Conservation (phyloP, 805 yeast genomes). For the Kuraishia hungarica region DNA sequence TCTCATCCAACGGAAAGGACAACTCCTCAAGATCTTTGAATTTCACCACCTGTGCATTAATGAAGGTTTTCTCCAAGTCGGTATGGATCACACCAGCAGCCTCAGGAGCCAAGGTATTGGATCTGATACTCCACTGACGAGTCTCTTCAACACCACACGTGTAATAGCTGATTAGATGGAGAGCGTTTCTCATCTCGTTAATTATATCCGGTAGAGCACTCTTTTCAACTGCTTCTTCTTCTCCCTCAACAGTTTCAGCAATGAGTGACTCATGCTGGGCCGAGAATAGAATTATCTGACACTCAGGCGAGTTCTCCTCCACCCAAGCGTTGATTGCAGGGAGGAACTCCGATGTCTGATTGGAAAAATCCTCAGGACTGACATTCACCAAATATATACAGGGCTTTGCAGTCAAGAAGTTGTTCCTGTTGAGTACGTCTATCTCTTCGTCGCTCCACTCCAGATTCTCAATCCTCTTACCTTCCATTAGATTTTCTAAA, state of each 20-base stretch:
- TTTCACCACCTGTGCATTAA: slow-evolving; percentile 87
- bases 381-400: slow-evolving; percentile 86
- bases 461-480: slow-evolving; percentile 76
- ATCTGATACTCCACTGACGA: slow-evolving; percentile 95
- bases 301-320: slow-evolving; percentile 76
- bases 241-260: slow-evolving; percentile 34
- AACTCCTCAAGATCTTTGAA: slow-evolving; percentile 68
- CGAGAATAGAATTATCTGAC: slow-evolving; percentile 24
- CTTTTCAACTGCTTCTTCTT: slow-evolving; percentile 59
- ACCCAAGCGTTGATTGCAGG: slow-evolving; percentile 85
- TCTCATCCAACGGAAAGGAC: slow-evolving; percentile 60
- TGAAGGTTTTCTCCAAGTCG: slow-evolving; percentile 90
- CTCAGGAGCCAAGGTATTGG: slow-evolving; percentile 72
- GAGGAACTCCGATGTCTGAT: slow-evolving; percentile 84
- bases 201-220: slow-evolving; percentile 85
- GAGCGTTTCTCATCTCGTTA: slow-evolving; percentile 76
- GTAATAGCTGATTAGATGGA: slow-evolving; percentile 86
- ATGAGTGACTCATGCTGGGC: slow-evolving; percentile 22
- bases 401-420: slow-evolving; percentile 90
- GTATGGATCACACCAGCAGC: slow-evolving; percentile 91
- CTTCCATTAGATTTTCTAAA: slow-evolving; percentile 69
- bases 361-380: slow-evolving; percentile 79
- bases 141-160: slow-evolving; percentile 96
- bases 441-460: slow-evolving; percentile 89
- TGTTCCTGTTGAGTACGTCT: slow-evolving; percentile 79